Evolutionary conservation across 73 alveolate genomes (phyloP).

Genomic region (Tetrahymena thermophila): DNA sequence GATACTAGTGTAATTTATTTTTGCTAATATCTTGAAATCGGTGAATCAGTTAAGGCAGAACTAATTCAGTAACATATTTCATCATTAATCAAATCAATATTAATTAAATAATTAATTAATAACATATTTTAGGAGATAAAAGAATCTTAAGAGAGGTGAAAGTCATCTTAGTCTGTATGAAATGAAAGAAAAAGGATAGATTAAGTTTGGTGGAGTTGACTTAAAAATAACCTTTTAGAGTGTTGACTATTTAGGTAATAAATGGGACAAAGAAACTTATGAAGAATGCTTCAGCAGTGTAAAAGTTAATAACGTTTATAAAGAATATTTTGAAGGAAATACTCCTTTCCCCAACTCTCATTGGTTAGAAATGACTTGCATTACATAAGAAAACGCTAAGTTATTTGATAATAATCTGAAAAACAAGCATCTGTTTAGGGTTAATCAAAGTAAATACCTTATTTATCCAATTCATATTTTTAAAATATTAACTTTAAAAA

Average conservation of each 20-base stretch:
- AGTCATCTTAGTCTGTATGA: slow-evolving; percentile 17
- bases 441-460: not conserved
- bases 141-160: slow-evolving; percentile 26
- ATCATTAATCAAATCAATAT: not conserved
- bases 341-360: slow-evolving; percentile 44
- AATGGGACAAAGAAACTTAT: slow-evolving; percentile 8
- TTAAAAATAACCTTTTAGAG: slow-evolving; percentile 3
- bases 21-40: not conserved
- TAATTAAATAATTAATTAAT: slow-evolving; percentile 4
- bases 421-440: slow-evolving; percentile 22
- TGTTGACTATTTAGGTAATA: slow-evolving; percentile 31
- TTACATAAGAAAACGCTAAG: slow-evolving; percentile 30
- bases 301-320: slow-evolving; percentile 35
- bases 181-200: slow-evolving; percentile 16
- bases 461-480: not conserved
- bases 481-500: not conserved
- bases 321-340: slow-evolving; percentile 40
- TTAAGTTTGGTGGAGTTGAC: slow-evolving; percentile 10
- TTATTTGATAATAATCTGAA: slow-evolving; percentile 30
- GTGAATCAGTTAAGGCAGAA: not conserved
- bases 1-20: slow-evolving; percentile 12
- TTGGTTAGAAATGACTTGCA: slow-evolving; percentile 42
- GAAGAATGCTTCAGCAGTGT: slow-evolving; percentile 9
- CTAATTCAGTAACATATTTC: not conserved
- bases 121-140: slow-evolving; percentile 14